A percentile compares a stretch with the other conserved stretches of the same genome.
phyloP scores from a whole-genome alignment of 139 green algal species.

The Chlorella sp. region DNA sequence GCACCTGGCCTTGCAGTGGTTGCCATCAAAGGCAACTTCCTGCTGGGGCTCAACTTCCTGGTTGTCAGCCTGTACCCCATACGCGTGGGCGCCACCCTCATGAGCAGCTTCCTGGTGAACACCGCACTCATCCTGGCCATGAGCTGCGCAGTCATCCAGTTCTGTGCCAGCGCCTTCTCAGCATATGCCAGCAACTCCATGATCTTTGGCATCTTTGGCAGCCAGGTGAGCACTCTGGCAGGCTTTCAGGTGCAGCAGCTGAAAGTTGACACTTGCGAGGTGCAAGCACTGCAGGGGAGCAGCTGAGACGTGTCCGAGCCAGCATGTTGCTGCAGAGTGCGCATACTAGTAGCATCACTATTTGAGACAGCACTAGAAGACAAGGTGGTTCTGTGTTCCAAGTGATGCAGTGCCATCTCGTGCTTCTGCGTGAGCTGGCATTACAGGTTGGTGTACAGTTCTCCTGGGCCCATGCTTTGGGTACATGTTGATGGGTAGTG shows the following conservation, averaged over 20 bases:
- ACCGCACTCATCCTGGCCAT: slow-evolving; percentile 83
- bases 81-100: slow-evolving; percentile 74
- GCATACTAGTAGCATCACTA: neutral
- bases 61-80: slow-evolving; percentile 87
- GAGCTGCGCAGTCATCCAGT: slow-evolving; percentile 81
- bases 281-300: too few relatives aligned
- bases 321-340: neutral
- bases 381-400: neutral
- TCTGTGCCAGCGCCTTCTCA: slow-evolving; percentile 79
- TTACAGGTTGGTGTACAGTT: too few relatives aligned
- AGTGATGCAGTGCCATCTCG: too few relatives aligned
- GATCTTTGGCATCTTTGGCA: slow-evolving; percentile 82
- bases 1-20: slow-evolving; percentile 34
- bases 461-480: neutral
- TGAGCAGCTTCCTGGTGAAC: slow-evolving; percentile 96
- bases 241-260: neutral
- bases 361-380: neutral
- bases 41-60: slow-evolving; percentile 85
- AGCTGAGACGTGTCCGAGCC: neutral
- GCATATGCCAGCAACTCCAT: slow-evolving; percentile 76
- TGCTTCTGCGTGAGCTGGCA: too few relatives aligned
- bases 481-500: neutral
- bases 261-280: neutral
- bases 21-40: slow-evolving; percentile 85
- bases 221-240: slow-evolving; percentile 34